Conservation (phyloP, 2,329 filamentous ascomycete species). For the Stromatinia cepivora region DNA sequence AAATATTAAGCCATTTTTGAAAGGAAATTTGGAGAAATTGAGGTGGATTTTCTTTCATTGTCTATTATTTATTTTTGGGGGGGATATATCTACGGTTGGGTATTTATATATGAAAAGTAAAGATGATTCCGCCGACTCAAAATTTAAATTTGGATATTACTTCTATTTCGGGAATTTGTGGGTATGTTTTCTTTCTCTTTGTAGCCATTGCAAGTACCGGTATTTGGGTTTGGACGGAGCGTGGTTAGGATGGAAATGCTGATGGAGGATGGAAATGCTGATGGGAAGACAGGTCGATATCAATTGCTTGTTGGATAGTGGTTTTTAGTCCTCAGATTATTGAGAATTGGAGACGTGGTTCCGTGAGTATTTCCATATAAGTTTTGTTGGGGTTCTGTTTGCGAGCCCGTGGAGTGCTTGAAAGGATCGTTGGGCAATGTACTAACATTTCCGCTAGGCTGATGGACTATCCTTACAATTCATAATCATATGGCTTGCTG, state of each 20-base stretch:
- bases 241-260: no score
- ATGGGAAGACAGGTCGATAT: conserved; percentile 68
- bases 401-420: not conserved
- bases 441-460: conserved; percentile 47
- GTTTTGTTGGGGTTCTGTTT: not conserved
- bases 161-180: conserved; percentile 89
- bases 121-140: conserved; percentile 51
- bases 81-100: not conserved
- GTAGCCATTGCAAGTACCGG: no score
- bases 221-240: not conserved
- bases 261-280: conserved; percentile 19
- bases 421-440: not conserved
- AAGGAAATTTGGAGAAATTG: not conserved
- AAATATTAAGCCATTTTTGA: not conserved
- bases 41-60: not conserved
- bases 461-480: conserved; percentile 90
- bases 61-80: not conserved
- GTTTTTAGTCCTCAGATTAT: conserved; percentile 97
- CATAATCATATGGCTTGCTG: conserved; percentile 86
- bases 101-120: not conserved
- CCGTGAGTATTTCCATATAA: conserved; percentile 38
- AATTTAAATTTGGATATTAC: conserved; percentile 76
- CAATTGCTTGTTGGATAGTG: conserved; percentile 92
- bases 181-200: no score
- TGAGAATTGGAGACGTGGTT: conserved; percentile 84